Evolutionary conservation across 2,329 filamentous ascomycete species (phyloP).

Genomic region (Stenocarpella maydis): DNA sequence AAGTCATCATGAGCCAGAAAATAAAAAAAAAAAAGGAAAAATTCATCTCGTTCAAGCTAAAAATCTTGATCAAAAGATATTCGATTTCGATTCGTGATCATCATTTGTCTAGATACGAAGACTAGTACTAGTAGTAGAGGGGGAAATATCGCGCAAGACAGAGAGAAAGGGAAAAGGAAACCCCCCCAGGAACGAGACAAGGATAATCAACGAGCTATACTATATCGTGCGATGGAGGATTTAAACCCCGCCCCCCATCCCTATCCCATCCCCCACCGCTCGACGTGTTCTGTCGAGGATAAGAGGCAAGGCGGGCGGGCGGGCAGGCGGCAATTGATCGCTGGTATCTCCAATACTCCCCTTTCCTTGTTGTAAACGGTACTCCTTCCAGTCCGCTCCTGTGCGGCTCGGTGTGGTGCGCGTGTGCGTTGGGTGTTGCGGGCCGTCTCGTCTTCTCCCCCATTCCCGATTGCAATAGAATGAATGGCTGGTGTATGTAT

Average conservation of each 20-base stretch:
- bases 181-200: not conserved
- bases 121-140: not conserved
- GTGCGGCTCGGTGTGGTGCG: not conserved
- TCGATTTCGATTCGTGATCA: slow-evolving; percentile 26
- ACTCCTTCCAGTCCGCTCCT: not conserved
- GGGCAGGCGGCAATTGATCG: not conserved
- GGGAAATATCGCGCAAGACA: not conserved
- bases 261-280: not conserved
- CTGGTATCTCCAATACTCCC: slow-evolving; percentile 11
- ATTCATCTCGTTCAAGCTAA: not conserved
- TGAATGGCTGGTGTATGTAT: slow-evolving; percentile 27
- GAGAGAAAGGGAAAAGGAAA: not conserved
- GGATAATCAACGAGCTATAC: slow-evolving; percentile 15
- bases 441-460: not conserved
- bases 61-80: not conserved
- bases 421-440: not conserved
- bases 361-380: slow-evolving; percentile 8
- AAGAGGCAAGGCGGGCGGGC: too few relatives aligned
- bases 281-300: not conserved
- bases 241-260: too few relatives aligned
- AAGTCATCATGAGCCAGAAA: too few relatives aligned
- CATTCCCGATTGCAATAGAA: not conserved
- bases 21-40: too few relatives aligned
- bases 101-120: slow-evolving; percentile 32
- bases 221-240: not conserved